Evolutionary conservation across 768 basidiomycete species (phyloP), one percentile per base, ranked within the genome.

Genomic region (Podaxis sp.): DNA sequence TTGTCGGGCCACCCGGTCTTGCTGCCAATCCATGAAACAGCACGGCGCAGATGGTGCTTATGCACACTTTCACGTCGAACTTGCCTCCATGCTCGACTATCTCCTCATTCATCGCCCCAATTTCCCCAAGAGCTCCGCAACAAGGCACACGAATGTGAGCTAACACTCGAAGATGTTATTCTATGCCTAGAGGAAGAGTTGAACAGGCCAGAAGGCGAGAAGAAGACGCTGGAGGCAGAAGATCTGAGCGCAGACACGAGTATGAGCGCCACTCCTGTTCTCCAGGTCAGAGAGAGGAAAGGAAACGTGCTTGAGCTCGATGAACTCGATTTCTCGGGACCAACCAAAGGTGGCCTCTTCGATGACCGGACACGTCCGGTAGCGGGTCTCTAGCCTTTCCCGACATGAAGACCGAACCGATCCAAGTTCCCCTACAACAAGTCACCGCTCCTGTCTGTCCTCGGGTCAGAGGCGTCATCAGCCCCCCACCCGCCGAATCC

Each of bases 41-140:
- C 98, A 98, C 74, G 96, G 97, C 68, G 83, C 88, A 0, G 95
- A 96, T 73, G 92, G 95, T 64, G 90, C 87, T 0, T 77, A 78
- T 22, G 72, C 82, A 0, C 75, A 95, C 46, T 95, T 93, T 0
- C 88, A 89, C 65, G 77, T 95, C 60, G 96, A 98, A 74, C 81
- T 97, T 30, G 92, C 90, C 0, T 92, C 92, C 13, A 95, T 98
- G 92, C 88, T 98, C 49, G 96, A 98, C 76, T 96, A 95, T 99
- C 54, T 28, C 58, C 48, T 59, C 36, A 3, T 78, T 85, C 51
- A 98, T 96, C 1, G 79, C 96, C 63, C 90, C 67, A 82, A 82
- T 13, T 98, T 96, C 83, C 98, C 92, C 77, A 84, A 81, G 9
- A 82, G 86, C 6, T 83, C 81, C 68, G 82, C 61, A 93, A 92